Conservation (phyloP, 208 protist genomes). For the Naegleria lovaniensis region DNA sequence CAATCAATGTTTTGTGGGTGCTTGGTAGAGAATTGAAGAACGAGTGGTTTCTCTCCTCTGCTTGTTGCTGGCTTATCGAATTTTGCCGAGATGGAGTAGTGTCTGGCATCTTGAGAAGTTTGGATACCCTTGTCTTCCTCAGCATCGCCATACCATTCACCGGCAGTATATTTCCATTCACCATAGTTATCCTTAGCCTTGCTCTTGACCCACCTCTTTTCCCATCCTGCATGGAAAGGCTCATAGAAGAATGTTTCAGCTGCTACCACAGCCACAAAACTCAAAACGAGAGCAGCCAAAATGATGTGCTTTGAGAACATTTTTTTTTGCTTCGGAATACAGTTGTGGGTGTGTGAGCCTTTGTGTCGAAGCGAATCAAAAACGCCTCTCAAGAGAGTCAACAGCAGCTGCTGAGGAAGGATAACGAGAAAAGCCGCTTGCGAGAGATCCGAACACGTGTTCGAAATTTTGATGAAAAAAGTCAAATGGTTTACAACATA, state of each 20-base stretch:
- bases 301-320: background rate
- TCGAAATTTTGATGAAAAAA: too few relatives aligned
- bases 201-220: slow-evolving; percentile 57
- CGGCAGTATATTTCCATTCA: slow-evolving; percentile 54
- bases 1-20: slow-evolving; percentile 77
- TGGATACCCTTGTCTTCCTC: slow-evolving; percentile 42
- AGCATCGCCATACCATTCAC: slow-evolving; percentile 54
- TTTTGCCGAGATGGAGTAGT: slow-evolving; percentile 29
- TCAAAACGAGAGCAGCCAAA: background rate
- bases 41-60: slow-evolving; percentile 64
- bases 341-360: background rate
- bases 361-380: too few relatives aligned
- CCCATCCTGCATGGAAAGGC: background rate
- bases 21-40: slow-evolving; percentile 81
- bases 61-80: slow-evolving; percentile 46
- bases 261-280: background rate
- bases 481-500: too few relatives aligned
- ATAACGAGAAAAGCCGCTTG: too few relatives aligned
- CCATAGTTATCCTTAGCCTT: slow-evolving; percentile 56
- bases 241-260: background rate
- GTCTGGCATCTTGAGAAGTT: background rate
- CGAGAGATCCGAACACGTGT: too few relatives aligned
- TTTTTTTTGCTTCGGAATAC: background rate
- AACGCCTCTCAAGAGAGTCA: too few relatives aligned
- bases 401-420: too few relatives aligned